Evolutionary conservation across 192 early-diverging fungal genomes (phyloP).

Genomic region (Gigaspora rosea): DNA sequence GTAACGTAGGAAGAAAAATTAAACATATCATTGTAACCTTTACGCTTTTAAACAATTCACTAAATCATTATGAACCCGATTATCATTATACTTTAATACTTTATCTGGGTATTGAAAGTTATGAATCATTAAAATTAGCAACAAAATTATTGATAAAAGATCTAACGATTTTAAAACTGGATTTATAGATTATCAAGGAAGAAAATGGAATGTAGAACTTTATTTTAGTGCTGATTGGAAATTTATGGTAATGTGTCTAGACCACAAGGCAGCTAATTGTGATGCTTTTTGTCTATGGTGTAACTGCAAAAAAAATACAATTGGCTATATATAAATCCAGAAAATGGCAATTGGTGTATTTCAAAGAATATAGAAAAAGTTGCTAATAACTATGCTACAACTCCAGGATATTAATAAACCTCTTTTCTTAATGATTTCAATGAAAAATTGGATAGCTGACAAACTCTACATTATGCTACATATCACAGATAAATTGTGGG

Average conservation of each 20-base stretch:
- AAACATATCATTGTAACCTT: constrained; percentile 3
- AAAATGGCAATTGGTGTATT: background rate
- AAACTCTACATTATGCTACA: background rate
- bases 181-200: background rate
- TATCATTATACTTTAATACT: background rate
- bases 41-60: background rate
- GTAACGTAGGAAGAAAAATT: background rate
- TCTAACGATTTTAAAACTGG: background rate
- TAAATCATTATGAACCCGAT: background rate
- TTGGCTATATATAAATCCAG: too few species aligned
- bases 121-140: background rate
- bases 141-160: background rate
- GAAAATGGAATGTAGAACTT: background rate
- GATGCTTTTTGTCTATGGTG: too few species aligned
- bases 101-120: background rate
- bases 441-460: background rate
- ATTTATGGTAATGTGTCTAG: too few species aligned
- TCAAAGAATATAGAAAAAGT: background rate
- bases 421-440: background rate
- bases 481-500: background rate
- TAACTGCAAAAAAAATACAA: too few species aligned
- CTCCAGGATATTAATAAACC: background rate
- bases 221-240: too few species aligned
- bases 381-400: background rate
- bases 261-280: too few species aligned